Evolutionary conservation across 2,329 filamentous ascomycete species (phyloP).

Genomic region (Trichoderma guizhouense): DNA sequence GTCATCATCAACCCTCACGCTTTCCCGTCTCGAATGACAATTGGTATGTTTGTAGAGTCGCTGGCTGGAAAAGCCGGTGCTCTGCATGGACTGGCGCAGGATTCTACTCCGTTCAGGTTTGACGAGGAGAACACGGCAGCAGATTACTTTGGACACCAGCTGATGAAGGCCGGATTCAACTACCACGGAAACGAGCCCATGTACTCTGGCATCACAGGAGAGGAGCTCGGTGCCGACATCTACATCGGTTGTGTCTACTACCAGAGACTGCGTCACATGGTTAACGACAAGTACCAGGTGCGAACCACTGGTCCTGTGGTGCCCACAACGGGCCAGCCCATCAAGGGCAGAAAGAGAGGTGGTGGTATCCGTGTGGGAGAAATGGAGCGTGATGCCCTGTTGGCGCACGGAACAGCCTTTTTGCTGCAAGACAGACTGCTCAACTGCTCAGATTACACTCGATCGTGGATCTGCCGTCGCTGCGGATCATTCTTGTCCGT

Average conservation of each 20-base stretch:
- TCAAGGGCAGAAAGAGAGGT: slow-evolving; percentile 93
- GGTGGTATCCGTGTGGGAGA: slow-evolving; percentile 98
- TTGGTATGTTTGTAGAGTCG: slow-evolving; percentile 98
- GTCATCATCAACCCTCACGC: slow-evolving; percentile 99
- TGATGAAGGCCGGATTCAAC: slow-evolving; percentile 93
- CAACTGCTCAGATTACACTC: slow-evolving; percentile 93
- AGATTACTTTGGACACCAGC: slow-evolving; percentile 94
- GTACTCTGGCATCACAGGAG: slow-evolving; percentile 95
- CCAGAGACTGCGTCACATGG: slow-evolving; percentile 97
- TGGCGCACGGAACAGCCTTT: slow-evolving; percentile 94
- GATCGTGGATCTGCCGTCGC: slow-evolving; percentile 81
- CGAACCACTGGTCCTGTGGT: slow-evolving; percentile 93
- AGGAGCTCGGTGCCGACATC: slow-evolving; percentile 91
- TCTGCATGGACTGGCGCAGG: slow-evolving; percentile 91
- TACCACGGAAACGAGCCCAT: slow-evolving; percentile 98
- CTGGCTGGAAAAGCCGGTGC: slow-evolving; percentile 92
- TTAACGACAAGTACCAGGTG: slow-evolving; percentile 99
- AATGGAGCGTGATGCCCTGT: slow-evolving; percentile 94
- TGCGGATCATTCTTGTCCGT: slow-evolving; percentile 91
- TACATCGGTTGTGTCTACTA: slow-evolving; percentile 98
- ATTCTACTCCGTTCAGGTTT: slow-evolving; percentile 93
- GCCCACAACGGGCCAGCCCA: slow-evolving; percentile 86
- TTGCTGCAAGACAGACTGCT: slow-evolving; percentile 90
- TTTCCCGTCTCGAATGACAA: slow-evolving; percentile 99
- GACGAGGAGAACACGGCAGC: slow-evolving; percentile 87